These are phyloP conservation scores for Verticillium alfalfae DNA, from an alignment of 2,329 filamentous ascomycete genomes.

Conservation along the genomic window DNA sequence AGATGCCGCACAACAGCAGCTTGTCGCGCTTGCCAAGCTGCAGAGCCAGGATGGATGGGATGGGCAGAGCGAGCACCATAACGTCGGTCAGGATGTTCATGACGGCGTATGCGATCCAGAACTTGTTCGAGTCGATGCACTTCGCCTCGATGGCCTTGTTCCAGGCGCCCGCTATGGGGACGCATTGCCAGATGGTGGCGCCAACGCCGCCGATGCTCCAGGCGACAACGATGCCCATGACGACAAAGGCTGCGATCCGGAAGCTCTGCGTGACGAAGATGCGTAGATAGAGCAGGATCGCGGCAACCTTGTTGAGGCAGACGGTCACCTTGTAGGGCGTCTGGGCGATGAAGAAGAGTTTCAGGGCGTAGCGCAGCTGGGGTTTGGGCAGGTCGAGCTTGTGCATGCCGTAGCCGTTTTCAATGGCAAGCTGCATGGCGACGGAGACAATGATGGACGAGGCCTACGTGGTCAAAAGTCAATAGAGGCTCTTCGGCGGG, in stretches of 20 bases:
- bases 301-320: slow-evolving; percentile 27
- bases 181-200: slow-evolving; percentile 31
- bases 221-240: slow-evolving; percentile 26
- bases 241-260: slow-evolving; percentile 15
- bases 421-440: slow-evolving; percentile 9
- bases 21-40: slow-evolving; percentile 24
- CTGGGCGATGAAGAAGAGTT: slow-evolving; percentile 26
- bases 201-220: slow-evolving; percentile 29
- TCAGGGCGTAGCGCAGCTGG: slow-evolving; percentile 2
- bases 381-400: slow-evolving; percentile 2
- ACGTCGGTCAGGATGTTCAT: slow-evolving; percentile 36
- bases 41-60: slow-evolving; percentile 26
- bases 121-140: slow-evolving; percentile 22
- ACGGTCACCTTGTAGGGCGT: slow-evolving; percentile 40
- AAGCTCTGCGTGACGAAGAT: slow-evolving; percentile 21
- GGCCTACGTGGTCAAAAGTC: neutral
- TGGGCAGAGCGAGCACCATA: slow-evolving; percentile 27
- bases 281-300: slow-evolving; percentile 24
- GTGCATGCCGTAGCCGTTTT: slow-evolving; percentile 11
- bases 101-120: slow-evolving; percentile 25
- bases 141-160: slow-evolving; percentile 14
- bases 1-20: slow-evolving; percentile 25
- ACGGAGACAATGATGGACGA: neutral
- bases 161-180: slow-evolving; percentile 27
- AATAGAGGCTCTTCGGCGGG: no score